These are phyloP conservation scores for Salix dunnii DNA, from an alignment of 345 rosid species.

Conservation along the genomic window DNA sequence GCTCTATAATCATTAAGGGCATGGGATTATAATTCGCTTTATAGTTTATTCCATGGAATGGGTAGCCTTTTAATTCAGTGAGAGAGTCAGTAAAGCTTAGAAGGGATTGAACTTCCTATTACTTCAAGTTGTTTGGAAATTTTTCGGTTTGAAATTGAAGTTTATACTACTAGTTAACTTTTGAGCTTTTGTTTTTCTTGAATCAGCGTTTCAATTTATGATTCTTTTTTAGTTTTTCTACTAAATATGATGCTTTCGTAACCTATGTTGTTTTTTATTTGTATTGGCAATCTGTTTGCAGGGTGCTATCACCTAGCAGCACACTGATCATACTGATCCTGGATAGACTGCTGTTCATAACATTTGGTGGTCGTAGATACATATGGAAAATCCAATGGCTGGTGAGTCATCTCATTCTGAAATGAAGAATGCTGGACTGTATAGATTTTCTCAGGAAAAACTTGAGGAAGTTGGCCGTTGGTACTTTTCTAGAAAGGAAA, in stretches of 20 bases:
- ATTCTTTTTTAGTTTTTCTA: neutral
- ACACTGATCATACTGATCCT: neutral
- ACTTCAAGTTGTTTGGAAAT: neutral
- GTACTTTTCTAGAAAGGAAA: slow-evolving; percentile 87
- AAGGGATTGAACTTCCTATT: neutral
- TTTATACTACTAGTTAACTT: neutral
- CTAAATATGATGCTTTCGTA: neutral
- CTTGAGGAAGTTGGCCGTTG: slow-evolving; percentile 64
- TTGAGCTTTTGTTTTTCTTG: neutral
- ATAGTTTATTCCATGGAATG: neutral
- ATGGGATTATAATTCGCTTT: neutral
- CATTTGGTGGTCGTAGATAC: neutral
- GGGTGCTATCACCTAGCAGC: neutral
- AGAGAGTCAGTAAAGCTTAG: neutral
- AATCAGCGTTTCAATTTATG: neutral
- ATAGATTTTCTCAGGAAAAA: slow-evolving; percentile 47
- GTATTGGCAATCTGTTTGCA: neutral
- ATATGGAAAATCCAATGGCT: slow-evolving; percentile 17
- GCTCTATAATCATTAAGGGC: neutral
- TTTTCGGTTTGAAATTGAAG: neutral
- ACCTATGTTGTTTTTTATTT: neutral
- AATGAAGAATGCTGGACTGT: slow-evolving; percentile 24
- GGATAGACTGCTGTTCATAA: slow-evolving; percentile 7
- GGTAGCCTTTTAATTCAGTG: neutral
- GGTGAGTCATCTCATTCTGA: slow-evolving; percentile 32